Evolutionary conservation across 169 alveolate genomes (phyloP).

Genomic region (Plasmodium vinckei): DNA sequence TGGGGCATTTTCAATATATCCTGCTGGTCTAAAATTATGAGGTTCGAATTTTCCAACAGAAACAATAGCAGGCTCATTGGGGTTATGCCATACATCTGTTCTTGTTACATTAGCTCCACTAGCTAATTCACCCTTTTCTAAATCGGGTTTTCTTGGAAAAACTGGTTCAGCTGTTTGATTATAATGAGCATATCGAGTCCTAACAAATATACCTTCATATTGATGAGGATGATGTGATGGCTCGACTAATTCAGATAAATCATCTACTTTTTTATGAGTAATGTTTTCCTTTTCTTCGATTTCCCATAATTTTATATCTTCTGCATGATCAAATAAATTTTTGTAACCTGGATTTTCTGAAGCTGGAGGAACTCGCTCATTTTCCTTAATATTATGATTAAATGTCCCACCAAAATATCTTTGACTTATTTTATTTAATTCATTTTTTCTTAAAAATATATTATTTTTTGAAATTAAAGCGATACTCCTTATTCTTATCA

Average conservation of each 20-base stretch:
- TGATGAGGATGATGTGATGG: constrained; percentile 89
- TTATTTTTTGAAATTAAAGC: constrained; percentile 23
- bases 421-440: constrained; percentile 27
- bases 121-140: constrained; percentile 87
- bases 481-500: constrained; percentile 40
- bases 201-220: constrained; percentile 80
- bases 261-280: constrained; percentile 73
- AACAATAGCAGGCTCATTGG: constrained; percentile 91
- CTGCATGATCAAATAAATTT: constrained; percentile 90
- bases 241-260: constrained; percentile 81
- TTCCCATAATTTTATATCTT: constrained; percentile 87
- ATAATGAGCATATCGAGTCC: constrained; percentile 88
- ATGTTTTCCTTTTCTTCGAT: constrained; percentile 82
- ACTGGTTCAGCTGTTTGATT: constrained; percentile 90
- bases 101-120: constrained; percentile 91
- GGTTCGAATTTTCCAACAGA: constrained; percentile 89
- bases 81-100: constrained; percentile 90
- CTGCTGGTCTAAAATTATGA: constrained; percentile 90
- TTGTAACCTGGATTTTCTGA: constrained; percentile 87
- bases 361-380: constrained; percentile 86
- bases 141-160: constrained; percentile 90
- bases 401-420: constrained; percentile 80
- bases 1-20: constrained; percentile 88
- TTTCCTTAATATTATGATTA: constrained; percentile 81
- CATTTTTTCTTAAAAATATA: constrained; percentile 31